Base-by-base conservation (phyloP, 2,329 filamentous ascomycete species). In the Thyridium curvatum region DNA sequence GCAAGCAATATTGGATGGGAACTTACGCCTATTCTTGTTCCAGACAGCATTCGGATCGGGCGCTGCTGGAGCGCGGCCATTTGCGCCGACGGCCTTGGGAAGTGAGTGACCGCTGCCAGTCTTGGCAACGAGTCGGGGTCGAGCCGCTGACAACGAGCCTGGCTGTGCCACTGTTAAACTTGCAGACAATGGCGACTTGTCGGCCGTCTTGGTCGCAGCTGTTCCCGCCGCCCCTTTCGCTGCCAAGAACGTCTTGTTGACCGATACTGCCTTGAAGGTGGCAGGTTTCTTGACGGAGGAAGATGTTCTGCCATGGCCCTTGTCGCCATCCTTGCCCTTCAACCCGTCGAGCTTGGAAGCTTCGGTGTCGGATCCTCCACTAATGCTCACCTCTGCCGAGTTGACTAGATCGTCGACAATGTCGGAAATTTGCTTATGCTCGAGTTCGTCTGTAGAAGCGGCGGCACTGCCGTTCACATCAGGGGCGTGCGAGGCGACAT, bases 1-100 rank as follows among this genome's bases (percentile, higher is more conserved):
- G 13, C 18, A 33, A 21, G 17, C 14, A 33, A n/a, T n/a, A n/a
- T n/a, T 13, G 15, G 12, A 14, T 14, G 8, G 38, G 21, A 21
- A 67, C 82, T 58, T 75, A 84, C 86, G 84, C 68, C 82, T 74
- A 58, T 93, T 94, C 64, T 89, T 90, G 65, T 93, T 94, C 87
- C 87, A 94, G 31, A 94, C 86, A 38, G 75, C 83, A 59, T 69
- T 85, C 21, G 77, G 72, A 58, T 90, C 85, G 12, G 86, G 84
- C 18, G 78, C 79, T 43, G 74, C 55, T 14, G 72, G 69, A 28
- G 72, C 53, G 46, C 82, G 80, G 44, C 78, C 75, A 52, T 79
- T 82, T 52, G 71, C 50, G 8, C 55, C 52, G 7, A 56, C 58
- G 8, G 65, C 61, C 39, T 68, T 61, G 7, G 68, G 60, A 13